Percentiles rank a stretch among this genome's conserved stretches.
phyloP scores from a whole-genome alignment of 164 flowering plant genomes.

The Chloranthus sessilifolius region DNA sequence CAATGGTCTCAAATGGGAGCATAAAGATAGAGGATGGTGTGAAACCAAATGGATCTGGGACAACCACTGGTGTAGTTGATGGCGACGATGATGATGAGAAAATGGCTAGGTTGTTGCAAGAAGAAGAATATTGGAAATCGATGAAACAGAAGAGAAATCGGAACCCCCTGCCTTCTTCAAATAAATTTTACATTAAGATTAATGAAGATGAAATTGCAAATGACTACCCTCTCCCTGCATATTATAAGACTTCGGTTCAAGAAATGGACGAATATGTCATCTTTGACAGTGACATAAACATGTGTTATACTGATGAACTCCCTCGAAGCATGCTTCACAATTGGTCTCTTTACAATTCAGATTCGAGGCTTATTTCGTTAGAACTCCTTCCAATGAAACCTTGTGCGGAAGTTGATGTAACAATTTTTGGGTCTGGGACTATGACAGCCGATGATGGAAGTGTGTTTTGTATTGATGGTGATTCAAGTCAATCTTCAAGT shows the following conservation, averaged over 20 bases:
- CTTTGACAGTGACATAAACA: constrained; percentile 48
- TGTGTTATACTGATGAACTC: constrained; percentile 42
- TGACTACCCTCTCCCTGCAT: constrained; percentile 91
- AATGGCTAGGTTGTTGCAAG: constrained; percentile 66
- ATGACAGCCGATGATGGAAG: constrained; percentile 80
- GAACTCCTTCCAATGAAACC: constrained; percentile 94
- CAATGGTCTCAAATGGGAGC: constrained; percentile 20
- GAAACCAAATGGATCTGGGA: constrained; percentile 9
- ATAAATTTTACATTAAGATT: constrained; percentile 66
- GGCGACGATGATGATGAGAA: constrained; percentile 70
- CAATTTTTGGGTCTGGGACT: constrained; percentile 81
- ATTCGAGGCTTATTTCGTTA: constrained; percentile 71
- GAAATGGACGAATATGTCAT: constrained; percentile 80
- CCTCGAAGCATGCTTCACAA: constrained; percentile 83
- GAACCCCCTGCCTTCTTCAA: constrained; percentile 24
- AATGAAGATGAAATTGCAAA: constrained; percentile 94
- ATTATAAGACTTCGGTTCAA: constrained; percentile 46
- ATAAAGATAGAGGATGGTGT: constrained; percentile 26
- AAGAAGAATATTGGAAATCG: constrained; percentile 67
- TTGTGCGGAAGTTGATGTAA: constrained; percentile 77
- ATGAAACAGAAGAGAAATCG: constrained; percentile 53
- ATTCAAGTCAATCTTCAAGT: constrained; percentile 37
- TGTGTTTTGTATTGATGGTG: constrained; percentile 63
- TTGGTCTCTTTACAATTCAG: constrained; percentile 92
- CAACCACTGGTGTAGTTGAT: constrained; percentile 8